Conservation (phyloP, 257 asterid species). For the Solanum lignicaule region DNA sequence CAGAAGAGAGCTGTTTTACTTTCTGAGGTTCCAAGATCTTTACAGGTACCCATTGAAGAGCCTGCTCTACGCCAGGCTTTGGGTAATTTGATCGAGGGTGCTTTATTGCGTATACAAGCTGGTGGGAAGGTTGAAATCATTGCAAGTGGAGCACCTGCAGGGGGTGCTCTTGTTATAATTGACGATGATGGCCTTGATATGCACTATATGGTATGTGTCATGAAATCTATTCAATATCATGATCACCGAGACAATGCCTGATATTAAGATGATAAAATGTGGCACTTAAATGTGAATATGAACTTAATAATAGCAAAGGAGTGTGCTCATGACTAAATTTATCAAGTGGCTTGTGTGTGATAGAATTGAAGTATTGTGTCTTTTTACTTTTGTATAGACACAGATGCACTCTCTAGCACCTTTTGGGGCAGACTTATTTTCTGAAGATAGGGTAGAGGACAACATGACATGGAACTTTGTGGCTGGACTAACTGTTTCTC, state of each 20-base stretch:
- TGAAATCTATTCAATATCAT: background rate
- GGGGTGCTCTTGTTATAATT: constrained; percentile 73
- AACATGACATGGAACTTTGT: constrained; percentile 90
- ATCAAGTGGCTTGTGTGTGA: background rate
- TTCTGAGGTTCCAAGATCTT: constrained; percentile 47
- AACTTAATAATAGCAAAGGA: background rate
- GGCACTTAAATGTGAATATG: background rate
- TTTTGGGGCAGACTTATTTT: constrained; percentile 62
- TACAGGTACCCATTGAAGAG: constrained; percentile 75
- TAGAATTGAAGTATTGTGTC: background rate
- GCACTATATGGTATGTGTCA: constrained; percentile 76
- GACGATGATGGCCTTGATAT: constrained; percentile 97
- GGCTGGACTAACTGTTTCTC: constrained; percentile 88
- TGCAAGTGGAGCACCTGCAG: constrained; percentile 77
- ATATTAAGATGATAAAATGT: background rate
- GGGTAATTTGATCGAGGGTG: constrained; percentile 91
- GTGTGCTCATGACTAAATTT: background rate
- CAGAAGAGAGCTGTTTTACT: constrained; percentile 58
- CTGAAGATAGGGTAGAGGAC: constrained; percentile 59
- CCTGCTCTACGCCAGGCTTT: constrained; percentile 90
- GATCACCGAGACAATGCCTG: background rate
- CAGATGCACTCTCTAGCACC: constrained; percentile 85
- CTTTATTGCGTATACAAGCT: constrained; percentile 62
- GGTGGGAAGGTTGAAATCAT: constrained; percentile 70
- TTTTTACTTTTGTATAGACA: constrained; percentile 47